Evolutionary conservation across 306 rosid genomes (phyloP).

Genomic region (Aeschynomene evenia): DNA sequence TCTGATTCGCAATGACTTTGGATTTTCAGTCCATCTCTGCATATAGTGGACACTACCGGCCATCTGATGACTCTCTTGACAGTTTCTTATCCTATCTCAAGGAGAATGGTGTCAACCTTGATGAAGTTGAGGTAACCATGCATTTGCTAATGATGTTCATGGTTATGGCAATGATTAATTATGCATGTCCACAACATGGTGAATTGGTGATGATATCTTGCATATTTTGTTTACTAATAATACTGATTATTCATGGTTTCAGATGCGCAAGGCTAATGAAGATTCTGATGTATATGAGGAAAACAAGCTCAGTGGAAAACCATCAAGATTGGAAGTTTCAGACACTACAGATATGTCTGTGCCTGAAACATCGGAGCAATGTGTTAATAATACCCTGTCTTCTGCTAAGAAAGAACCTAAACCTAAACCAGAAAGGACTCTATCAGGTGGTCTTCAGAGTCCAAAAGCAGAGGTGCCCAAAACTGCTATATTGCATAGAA

Average conservation of each 20-base stretch:
- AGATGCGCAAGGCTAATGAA: conserved; percentile 62
- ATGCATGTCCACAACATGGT: background rate
- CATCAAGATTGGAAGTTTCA: conserved; percentile 17
- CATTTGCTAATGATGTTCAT: background rate
- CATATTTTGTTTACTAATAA: conserved; percentile 9
- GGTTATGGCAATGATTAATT: background rate
- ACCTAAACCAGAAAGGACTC: conserved; percentile 51
- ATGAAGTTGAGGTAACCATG: conserved; percentile 68
- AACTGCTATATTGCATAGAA: conserved; percentile 65
- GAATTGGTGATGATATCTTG: background rate
- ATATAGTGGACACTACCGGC: conserved; percentile 98
- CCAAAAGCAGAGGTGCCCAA: conserved; percentile 76
- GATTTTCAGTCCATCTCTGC: conserved; percentile 75
- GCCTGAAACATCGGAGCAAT: conserved; percentile 31
- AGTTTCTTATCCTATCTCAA: conserved; percentile 60
- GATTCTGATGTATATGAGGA: conserved; percentile 55
- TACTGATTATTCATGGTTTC: conserved; percentile 25
- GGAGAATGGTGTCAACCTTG: conserved; percentile 68
- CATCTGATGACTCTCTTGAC: conserved; percentile 67
- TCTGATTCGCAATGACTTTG: conserved; percentile 38
- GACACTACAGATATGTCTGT: conserved; percentile 17
- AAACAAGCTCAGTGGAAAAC: conserved; percentile 29
- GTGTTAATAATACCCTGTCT: conserved; percentile 25
- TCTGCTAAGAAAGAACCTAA: conserved; percentile 26
- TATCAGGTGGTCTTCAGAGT: conserved; percentile 92